Evolutionary conservation across 345 rosid genomes (phyloP), one percentile per base, ranked within the genome.

Genomic region (Corchorus capsularis): DNA sequence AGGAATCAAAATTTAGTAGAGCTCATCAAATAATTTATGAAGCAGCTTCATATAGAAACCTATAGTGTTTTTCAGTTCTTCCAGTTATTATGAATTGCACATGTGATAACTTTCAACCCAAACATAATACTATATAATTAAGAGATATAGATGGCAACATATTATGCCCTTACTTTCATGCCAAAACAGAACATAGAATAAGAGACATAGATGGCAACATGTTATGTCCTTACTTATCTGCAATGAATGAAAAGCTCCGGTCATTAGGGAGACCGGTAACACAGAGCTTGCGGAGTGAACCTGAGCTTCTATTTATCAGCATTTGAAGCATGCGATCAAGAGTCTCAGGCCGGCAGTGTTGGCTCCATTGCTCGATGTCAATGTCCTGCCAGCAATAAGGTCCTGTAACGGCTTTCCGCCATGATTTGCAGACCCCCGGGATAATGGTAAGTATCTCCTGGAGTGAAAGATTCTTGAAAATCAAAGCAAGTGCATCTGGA

Each of bases 311-410:
- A 9, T 65, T 57, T 20, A 81, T 77, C 66, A 81, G 69, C 83
- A 72, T 77, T 35, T 43, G 57, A 73, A 81, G 83, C 83, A 81
- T 41, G 12, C 71, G 80, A 32, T 72, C 70, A 15, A 77, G 77
- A 56, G 45, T 45, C 50, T 69, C 80, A 3, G 72, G 80, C 32
- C 19, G 72, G 63, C 75, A 74, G 34, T 53, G 66, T 59, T 74
- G 76, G 75, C 83, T 81, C 83, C 83, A 81, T 54, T 77, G 72
- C 69, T 77, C 80, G 19, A 81, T 77, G 61, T 81, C 83, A 17
- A 81, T 77, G 22, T 81, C 80, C 73, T 81, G 83, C 83, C 83
- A 81, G 71, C 83, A 81, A 52, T 68, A 77, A 32, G 83, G 83
- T n/a, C 80, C 78, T 8, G 60, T 46, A 5, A 77, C 77, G 1